Base-by-base conservation (phyloP, 1,139 yeast genomes). In the Suhomyces guaymorum region DNA sequence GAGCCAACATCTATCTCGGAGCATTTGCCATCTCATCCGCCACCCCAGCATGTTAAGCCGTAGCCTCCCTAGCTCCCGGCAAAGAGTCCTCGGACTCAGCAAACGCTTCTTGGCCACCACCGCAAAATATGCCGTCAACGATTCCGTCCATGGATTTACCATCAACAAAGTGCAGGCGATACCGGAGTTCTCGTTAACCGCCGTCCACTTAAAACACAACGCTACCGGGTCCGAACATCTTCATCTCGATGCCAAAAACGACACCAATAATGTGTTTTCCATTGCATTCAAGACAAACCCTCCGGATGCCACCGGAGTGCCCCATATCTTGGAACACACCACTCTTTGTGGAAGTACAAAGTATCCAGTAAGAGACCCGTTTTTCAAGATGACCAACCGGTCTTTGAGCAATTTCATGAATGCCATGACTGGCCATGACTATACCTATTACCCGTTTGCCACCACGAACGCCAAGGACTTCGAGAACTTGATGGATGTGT, bases 351-450 rank as follows among this genome's bases (percentile, higher is more conserved):
- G 98, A 3, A 87, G 96, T 1, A 69, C 75, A 40, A 85, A 83
- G 55, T 92, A 78, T 57, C 97, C 97, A 0, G 97, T 92, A 2
- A 72, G 97, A 48, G 98, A 92, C 60, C 98, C 99, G 3, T 92
- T 92, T 60, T 94, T 92, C 73, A 90, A 92, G 59, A 92, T 92
- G 98, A 70, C 92, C 39, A 92, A 90, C 55, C 67, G 97, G 48
- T 75, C 75, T 2, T 66, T 92, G 51, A 82, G 97, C 25, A 92
- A 88, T 58, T 92, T 89, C 61, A 92, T 92, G 99, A 92, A 92
- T 57, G 99, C 99, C 10, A 87, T 92, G 96, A 92, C 99, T 0
- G 98, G 96, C 12, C 90, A 86, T 48, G 97, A 92, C 59, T 89
- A 88, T 54, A 92, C 98, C 0, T 90, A 82, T 58, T 92, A 86